These are phyloP conservation scores for Chlorella sp. DNA, from an alignment of 139 green algal genomes.

Conservation along the genomic window DNA sequence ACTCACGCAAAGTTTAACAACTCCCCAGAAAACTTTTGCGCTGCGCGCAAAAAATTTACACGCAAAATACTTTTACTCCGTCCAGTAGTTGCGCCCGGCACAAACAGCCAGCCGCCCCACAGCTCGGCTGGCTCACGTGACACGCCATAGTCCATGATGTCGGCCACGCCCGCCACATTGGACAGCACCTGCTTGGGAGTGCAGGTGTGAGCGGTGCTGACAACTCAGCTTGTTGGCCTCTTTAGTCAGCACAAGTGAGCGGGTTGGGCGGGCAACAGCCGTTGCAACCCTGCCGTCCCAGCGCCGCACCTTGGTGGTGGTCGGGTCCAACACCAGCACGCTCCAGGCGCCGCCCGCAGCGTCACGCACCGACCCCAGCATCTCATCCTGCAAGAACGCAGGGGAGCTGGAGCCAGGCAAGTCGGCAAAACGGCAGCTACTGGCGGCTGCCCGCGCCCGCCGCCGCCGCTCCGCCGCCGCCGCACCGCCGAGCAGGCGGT, in stretches of 20 bases:
- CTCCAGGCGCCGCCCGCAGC: constrained; percentile 69
- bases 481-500: too few species aligned
- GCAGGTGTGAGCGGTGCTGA: too few species aligned
- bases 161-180: constrained; percentile 60
- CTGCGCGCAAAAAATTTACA: too few species aligned
- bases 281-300: too few species aligned
- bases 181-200: constrained; percentile 67
- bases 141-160: constrained; percentile 72
- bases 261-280: too few species aligned
- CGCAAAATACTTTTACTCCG: too few species aligned
- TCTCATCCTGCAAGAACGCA: constrained; percentile 56
- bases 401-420: neutral
- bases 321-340: constrained; percentile 82
- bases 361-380: constrained; percentile 71
- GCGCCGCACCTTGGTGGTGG: constrained; percentile 70
- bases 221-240: too few species aligned
- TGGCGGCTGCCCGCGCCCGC: too few species aligned
- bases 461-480: too few species aligned
- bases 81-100: neutral
- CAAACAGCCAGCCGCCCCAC: neutral
- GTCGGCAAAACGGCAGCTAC: neutral
- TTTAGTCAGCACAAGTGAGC: too few species aligned
- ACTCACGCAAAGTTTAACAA: too few species aligned
- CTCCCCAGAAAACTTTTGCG: neutral
- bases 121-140: constrained; percentile 47